phyloP scores from a whole-genome alignment of 2,329 filamentous ascomycete genomes.

The Fusarium temperatum region DNA sequence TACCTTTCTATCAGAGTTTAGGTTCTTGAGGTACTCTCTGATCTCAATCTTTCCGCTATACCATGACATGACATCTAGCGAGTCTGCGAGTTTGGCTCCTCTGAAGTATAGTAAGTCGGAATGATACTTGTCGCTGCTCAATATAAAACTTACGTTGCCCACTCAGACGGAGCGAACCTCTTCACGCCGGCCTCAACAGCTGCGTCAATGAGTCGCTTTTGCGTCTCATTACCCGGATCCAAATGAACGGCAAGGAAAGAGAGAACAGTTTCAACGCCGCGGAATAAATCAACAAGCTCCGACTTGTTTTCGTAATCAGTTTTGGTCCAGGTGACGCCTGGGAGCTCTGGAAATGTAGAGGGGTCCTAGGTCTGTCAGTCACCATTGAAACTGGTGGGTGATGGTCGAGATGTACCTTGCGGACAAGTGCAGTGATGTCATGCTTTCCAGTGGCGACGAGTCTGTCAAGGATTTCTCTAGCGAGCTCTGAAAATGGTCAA shows the following conservation, averaged over 20 bases:
- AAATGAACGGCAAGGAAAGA: constrained; percentile 1
- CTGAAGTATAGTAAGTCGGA: background rate
- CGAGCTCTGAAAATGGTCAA: background rate
- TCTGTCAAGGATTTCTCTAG: constrained; percentile 1
- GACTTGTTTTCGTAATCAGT: background rate
- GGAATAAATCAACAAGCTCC: background rate
- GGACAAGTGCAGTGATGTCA: background rate
- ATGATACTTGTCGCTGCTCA: fast-evolving
- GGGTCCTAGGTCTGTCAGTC: background rate
- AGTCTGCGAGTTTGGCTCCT: background rate
- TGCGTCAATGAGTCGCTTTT: constrained; percentile 8
- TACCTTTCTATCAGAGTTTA: background rate
- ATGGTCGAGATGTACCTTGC: background rate
- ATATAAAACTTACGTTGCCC: background rate
- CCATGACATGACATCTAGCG: background rate
- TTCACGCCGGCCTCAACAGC: background rate
- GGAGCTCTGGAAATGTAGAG: background rate
- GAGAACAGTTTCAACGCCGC: background rate
- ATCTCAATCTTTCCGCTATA: constrained; percentile 6
- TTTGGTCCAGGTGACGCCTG: background rate
- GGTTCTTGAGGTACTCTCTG: background rate
- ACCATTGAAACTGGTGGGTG: fast-evolving
- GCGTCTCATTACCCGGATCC: background rate
- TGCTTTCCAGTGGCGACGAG: background rate
- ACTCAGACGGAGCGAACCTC: constrained; percentile 6